Base-by-base conservation (phyloP, 2,329 filamentous ascomycete genomes). In the Microcyclospora tardicrescens region DNA sequence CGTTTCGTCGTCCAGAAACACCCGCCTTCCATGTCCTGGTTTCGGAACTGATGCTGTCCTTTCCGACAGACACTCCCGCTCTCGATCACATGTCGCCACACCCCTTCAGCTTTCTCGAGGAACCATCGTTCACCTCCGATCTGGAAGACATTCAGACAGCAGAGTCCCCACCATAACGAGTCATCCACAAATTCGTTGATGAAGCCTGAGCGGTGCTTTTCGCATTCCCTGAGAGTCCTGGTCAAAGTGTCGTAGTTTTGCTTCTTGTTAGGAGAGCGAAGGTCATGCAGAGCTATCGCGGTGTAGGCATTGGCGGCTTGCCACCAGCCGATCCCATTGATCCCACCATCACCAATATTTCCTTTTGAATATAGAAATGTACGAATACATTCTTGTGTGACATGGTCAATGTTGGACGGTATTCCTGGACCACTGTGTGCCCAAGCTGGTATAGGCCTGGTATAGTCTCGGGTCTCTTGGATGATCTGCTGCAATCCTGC, bases 251-350 rank as follows among this genome's bases (percentile, higher is more conserved):
- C 36, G 35, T 49, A 50, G 35, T 54, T 50, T 15, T 43, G 37
- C 10, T 39, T 45, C 14, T 37, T 44, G 27, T 38, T 41, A 8
- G 19, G 19, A 3, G 50, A 48, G 44, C 46, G 52, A 10, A 40
- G 34, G 30, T 55, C 51, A 28, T 49, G 45, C 6, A 53, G 46
- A 16, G 49, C 49, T 16, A 53, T 51, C 12, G 50, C 52, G 5
- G 51, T 53, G 40, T 53, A 55, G n/a, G 43, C 53, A 31, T 55
- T 55, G 16, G 51, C 53, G 9, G 43, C 44, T 37, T 54, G 52
- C 53, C 53, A 55, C 43, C 51, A 55, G 10, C 52, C 51, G 15
- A 55, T 53, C 28, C 51, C 51, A 33, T 42, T 42, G 27, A 54
- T 50, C 24, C 45, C 43, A 33, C 53, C 53, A 16, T 46, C 45